Evolutionary conservation across 2,329 filamentous ascomycete genomes (phyloP).

Genomic region (Penicillium sp.): DNA sequence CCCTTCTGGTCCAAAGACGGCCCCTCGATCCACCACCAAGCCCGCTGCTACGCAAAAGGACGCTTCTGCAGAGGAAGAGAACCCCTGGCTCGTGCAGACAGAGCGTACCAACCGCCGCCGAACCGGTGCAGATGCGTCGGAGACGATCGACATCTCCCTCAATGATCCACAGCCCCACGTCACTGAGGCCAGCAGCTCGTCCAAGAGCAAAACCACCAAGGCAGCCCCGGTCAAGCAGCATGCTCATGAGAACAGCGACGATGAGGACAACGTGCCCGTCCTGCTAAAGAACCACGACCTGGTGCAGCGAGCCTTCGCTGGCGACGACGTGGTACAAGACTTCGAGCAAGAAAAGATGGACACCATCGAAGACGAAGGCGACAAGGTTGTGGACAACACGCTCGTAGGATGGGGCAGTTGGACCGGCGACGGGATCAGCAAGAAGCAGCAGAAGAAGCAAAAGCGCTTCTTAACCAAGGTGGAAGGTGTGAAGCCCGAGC

Average conservation of each 20-base stretch:
- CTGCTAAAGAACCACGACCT: slow-evolving; percentile 57
- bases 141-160: slow-evolving; percentile 33
- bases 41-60: slow-evolving; percentile 17
- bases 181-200: slow-evolving; percentile 12
- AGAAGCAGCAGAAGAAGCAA: slow-evolving; percentile 58
- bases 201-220: slow-evolving; percentile 20
- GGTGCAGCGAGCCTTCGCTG: slow-evolving; percentile 79
- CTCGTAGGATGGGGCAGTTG: slow-evolving; percentile 92
- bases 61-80: slow-evolving; percentile 28
- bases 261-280: slow-evolving; percentile 40
- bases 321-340: slow-evolving; percentile 73
- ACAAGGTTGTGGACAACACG: slow-evolving; percentile 76
- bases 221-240: slow-evolving; percentile 15
- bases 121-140: slow-evolving; percentile 25
- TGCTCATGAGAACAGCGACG: slow-evolving; percentile 44
- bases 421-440: slow-evolving; percentile 77
- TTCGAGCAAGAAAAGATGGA: slow-evolving; percentile 77
- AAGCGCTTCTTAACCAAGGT: slow-evolving; percentile 48
- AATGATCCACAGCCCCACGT: slow-evolving; percentile 19
- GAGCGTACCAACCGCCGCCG: slow-evolving; percentile 33
- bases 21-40: slow-evolving; percentile 11
- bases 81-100: slow-evolving; percentile 38
- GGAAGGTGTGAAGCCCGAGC: slow-evolving; percentile 68
- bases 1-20: slow-evolving; percentile 18
- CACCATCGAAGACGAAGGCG: slow-evolving; percentile 68